Evolutionary conservation across 2,329 filamentous ascomycete genomes (phyloP).

Genomic region (Fusarium xylarioides): DNA sequence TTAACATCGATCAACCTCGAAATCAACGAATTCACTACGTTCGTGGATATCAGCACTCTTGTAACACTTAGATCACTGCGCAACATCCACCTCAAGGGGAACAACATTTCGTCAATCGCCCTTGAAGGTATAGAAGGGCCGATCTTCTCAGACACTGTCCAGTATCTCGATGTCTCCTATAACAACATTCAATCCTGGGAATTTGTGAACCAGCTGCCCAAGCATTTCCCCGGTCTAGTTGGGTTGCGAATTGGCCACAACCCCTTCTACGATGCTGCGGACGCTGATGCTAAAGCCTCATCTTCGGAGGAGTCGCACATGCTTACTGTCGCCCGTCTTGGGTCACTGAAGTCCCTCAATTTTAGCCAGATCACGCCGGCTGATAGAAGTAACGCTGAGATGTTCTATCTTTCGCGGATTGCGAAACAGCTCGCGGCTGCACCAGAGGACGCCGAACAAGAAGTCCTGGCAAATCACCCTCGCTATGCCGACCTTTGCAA

Average conservation of each 20-base stretch:
- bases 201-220: conserved; percentile 75
- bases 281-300: conserved; percentile 52
- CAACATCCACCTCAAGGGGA: conserved; percentile 78
- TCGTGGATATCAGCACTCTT: conserved; percentile 67
- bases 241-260: conserved; percentile 86
- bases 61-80: conserved; percentile 60
- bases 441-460: conserved; percentile 60
- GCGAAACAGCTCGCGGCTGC: conserved; percentile 75
- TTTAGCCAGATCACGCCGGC: conserved; percentile 74
- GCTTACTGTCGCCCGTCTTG: conserved; percentile 82
- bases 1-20: conserved; percentile 75
- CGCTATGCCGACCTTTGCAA: conserved; percentile 79
- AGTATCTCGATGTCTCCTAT: conserved; percentile 77
- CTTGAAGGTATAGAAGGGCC: conserved; percentile 45
- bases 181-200: conserved; percentile 75
- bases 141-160: conserved; percentile 63
- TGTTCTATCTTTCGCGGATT: conserved; percentile 91
- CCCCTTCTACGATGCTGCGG: conserved; percentile 74
- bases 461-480: conserved; percentile 71
- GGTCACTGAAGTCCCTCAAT: conserved; percentile 74
- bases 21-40: conserved; percentile 71
- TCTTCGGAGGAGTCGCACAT: conserved; percentile 86
- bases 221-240: conserved; percentile 75
- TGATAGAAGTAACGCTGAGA: conserved; percentile 87
- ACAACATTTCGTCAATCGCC: conserved; percentile 66